Evolutionary conservation across 192 early-diverging fungal genomes (phyloP).

Genomic region (Podila minutissima): DNA sequence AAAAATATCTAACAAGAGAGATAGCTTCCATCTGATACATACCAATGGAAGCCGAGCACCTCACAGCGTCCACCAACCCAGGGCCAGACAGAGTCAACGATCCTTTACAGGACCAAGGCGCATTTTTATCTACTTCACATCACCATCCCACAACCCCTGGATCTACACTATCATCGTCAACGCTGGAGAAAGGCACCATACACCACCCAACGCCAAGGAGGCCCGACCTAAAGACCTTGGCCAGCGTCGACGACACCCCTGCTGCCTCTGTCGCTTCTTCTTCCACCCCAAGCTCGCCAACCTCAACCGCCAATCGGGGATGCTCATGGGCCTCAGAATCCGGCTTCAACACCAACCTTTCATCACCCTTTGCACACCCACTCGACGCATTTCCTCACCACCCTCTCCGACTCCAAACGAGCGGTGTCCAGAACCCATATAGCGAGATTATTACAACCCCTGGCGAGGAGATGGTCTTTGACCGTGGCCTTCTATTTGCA

Average conservation of each 20-base stretch:
- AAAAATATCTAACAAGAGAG: too few relatives aligned
- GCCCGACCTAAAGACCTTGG: neutral
- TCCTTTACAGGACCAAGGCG: neutral
- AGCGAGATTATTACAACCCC: constrained; percentile 3
- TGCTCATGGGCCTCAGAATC: constrained; percentile 2
- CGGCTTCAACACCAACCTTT: neutral
- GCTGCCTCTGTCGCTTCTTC: constrained; percentile 7
- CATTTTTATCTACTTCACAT: neutral
- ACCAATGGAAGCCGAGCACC: too few relatives aligned
- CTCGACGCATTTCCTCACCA: constrained; percentile 2
- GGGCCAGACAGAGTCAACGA: neutral
- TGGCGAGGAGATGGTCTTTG: constrained; percentile 33
- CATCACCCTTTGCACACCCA: constrained; percentile 23
- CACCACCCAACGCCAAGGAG: too few relatives aligned
- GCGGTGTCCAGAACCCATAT: neutral
- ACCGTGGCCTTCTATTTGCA: constrained; percentile 12
- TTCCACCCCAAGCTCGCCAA: constrained; percentile 2
- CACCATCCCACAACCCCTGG: neutral
- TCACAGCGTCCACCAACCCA: too few relatives aligned
- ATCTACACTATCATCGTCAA: neutral
- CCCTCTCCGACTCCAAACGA: neutral
- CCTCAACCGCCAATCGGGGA: neutral
- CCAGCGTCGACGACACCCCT: constrained; percentile 21
- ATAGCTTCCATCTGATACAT: too few relatives aligned
- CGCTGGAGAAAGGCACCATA: neutral